Evolutionary conservation across 371 early-diverging fungal species (phyloP).

Genomic region (Syncephalis fuscata): DNA sequence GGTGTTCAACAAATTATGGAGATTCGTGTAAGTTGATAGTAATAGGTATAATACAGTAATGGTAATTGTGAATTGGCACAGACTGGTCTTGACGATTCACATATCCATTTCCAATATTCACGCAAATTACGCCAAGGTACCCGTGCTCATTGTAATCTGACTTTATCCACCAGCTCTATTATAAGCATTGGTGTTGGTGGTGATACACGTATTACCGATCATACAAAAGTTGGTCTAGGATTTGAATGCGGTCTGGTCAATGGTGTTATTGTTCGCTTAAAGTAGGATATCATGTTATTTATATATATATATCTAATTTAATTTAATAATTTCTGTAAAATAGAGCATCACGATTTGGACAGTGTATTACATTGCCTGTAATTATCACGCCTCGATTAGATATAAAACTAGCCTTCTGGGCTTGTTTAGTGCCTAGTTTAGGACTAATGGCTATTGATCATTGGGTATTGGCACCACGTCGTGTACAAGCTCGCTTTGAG

Average conservation of each 20-base stretch:
- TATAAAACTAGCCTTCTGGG: constrained; percentile 40
- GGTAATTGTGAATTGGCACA: too few species aligned
- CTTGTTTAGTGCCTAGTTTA: constrained; percentile 19
- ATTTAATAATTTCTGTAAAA: too few species aligned
- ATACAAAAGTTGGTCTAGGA: constrained; percentile 51
- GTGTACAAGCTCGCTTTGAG: background rate
- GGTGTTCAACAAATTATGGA: too few species aligned
- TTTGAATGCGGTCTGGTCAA: constrained; percentile 55
- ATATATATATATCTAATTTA: too few species aligned
- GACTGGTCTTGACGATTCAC: constrained; percentile 22
- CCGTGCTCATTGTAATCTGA: constrained; percentile 16
- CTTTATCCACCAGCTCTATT: constrained; percentile 30
- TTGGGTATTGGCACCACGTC: constrained; percentile 1
- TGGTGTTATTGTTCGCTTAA: constrained; percentile 55
- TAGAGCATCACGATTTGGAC: constrained; percentile 10
- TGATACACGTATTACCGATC: constrained; percentile 39
- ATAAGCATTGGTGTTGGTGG: constrained; percentile 30
- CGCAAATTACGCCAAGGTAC: constrained; percentile 18
- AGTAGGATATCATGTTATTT: too few species aligned
- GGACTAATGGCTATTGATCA: background rate
- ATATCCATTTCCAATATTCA: constrained; percentile 23
- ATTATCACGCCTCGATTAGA: constrained; percentile 57
- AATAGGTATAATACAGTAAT: too few species aligned
- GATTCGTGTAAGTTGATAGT: too few species aligned
- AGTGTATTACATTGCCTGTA: constrained; percentile 67